These are phyloP conservation scores for Adansonia digitata DNA, from an alignment of 345 rosid species.

Conservation along the genomic window DNA sequence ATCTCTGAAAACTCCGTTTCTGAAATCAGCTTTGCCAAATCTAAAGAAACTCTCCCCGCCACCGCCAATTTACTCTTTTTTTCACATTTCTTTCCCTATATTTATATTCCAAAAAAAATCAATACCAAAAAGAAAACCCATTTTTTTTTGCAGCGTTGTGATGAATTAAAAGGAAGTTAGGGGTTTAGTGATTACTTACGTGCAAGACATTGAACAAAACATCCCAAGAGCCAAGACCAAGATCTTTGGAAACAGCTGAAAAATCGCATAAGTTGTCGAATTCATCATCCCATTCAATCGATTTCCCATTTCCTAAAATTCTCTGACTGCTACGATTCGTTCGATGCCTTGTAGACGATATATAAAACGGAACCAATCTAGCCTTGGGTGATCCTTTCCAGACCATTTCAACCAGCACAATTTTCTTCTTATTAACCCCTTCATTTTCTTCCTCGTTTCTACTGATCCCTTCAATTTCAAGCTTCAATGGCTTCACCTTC, in stretches of 20 bases:
- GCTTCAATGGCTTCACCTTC: constrained; percentile 36
- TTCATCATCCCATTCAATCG: constrained; percentile 51
- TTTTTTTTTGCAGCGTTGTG: not conserved
- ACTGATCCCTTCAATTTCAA: constrained; percentile 29
- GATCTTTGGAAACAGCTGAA: constrained; percentile 38
- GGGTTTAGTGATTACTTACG: constrained; percentile 29
- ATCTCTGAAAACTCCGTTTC: constrained; percentile 4
- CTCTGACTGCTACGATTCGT: constrained; percentile 12
- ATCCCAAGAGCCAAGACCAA: constrained; percentile 44
- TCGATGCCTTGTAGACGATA: constrained; percentile 11
- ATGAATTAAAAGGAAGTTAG: not conserved
- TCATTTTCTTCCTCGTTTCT: not conserved
- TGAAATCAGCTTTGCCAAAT: not conserved
- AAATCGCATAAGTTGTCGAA: constrained; percentile 42
- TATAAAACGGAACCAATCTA: constrained; percentile 20
- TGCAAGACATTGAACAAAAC: constrained; percentile 42
- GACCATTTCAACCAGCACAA: constrained; percentile 20
- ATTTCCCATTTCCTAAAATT: constrained; percentile 8
- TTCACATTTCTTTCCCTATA: constrained; percentile 3
- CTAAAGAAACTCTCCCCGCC: constrained; percentile 3
- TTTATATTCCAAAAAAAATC: not conserved
- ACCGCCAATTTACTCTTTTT: not conserved
- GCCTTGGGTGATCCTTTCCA: constrained; percentile 32
- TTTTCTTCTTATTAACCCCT: not conserved
- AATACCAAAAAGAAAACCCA: not conserved